Evolutionary conservation across 2,329 filamentous ascomycete genomes (phyloP), one percentile per base, ranked within the genome.

Genomic region (Alternaria alternata): DNA sequence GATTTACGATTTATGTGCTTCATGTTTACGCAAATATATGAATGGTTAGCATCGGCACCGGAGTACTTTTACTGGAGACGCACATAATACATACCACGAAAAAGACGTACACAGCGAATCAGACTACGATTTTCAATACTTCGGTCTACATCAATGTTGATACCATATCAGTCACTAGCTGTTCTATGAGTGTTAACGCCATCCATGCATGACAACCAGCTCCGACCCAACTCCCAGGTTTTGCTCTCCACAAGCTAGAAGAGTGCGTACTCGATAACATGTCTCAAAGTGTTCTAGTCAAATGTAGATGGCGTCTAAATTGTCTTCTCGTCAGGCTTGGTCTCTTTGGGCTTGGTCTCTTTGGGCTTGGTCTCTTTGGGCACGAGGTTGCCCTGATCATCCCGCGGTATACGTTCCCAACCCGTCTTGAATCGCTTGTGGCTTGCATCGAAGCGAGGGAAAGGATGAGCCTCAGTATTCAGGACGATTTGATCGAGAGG

Each of bases 381-480:
- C 3, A 74, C 53, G 28, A 77, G 43, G 20, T 76, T 70, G 1
- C 75, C 76, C 39, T 77, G 67, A 9, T 61, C 67, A 61, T 78
- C 68, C 18, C 89, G 83, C 3, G 88, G 85, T 76, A 91, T 91
- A 60, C 92, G 83, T 79, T 87, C 81, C 93, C 93, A 96, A 1
- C 93, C 92, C 1, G 93, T 96, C 68, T 86, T 88, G 76, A 95
- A 93, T 38, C 92, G 79, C 68, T 78, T 78, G 68, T 86, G 87
- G 1, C 88, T 89, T 78, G 95, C 88, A 72, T 95, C 89, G 75
- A 99, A 99, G 39, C 91, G 85, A 7, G 95, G 95, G 61, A 99
- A 85, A 1, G 92, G 88, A 79, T 99, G 95, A 1, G 93, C 95
- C 81, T 99, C 95, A 1, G 95, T 99, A 78, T 99, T 99, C 75